Percentiles rank a stretch among this genome's conserved stretches.
phyloP scores from a whole-genome alignment of 768 basidiomycete genomes.

The Termitomyces sp. region DNA sequence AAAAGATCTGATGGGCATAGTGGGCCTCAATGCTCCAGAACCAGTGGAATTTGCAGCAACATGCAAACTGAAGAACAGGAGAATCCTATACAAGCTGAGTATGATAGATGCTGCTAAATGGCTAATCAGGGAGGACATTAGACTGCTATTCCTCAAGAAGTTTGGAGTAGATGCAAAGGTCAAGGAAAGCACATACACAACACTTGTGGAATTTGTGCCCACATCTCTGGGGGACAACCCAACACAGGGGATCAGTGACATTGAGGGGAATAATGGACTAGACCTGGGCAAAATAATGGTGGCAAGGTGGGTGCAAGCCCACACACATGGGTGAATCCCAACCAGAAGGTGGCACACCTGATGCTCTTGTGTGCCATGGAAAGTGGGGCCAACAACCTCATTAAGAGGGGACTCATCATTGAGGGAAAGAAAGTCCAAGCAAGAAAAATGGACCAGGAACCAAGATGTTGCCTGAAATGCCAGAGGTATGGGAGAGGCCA shows the following conservation, averaged over 20 bases:
- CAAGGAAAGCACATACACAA: background rate
- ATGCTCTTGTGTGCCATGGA: background rate
- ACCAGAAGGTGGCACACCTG: background rate
- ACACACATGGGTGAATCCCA: background rate
- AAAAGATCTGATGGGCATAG: background rate
- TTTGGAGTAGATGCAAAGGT: background rate
- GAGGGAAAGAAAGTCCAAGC: slow-evolving; percentile 10
- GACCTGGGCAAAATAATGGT: background rate
- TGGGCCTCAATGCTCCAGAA: background rate
- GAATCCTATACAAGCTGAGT: background rate
- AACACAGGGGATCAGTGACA: background rate
- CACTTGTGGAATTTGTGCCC: background rate
- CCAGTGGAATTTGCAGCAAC: background rate
- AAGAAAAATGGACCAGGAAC: slow-evolving; percentile 14
- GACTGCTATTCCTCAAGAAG: background rate
- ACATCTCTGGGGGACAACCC: background rate
- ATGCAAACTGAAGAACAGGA: background rate
- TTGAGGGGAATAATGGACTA: background rate
- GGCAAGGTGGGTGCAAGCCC: background rate
- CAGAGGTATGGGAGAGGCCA: slow-evolving; percentile 10
- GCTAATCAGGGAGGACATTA: background rate
- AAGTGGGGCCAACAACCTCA: slow-evolving; percentile 10
- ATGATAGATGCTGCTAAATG: background rate
- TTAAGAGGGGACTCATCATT: slow-evolving; percentile 8
- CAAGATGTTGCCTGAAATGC: slow-evolving; percentile 6